Percentiles rank a stretch among this genome's conserved stretches.
phyloP scores from a whole-genome alignment of 257 asterid species.

The Solanum chilense region DNA sequence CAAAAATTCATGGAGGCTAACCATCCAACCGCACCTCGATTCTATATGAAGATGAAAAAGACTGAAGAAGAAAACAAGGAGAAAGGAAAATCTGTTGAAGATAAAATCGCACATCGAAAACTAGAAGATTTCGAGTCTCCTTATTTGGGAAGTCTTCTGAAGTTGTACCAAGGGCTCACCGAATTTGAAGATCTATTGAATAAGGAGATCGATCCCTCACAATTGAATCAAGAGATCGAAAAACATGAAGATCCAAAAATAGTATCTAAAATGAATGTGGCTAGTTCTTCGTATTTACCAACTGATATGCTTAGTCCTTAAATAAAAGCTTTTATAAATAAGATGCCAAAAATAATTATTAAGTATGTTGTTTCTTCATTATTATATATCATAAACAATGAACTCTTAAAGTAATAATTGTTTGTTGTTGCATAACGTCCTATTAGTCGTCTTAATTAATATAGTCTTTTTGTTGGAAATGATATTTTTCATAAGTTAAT shows the following conservation, averaged over 20 bases:
- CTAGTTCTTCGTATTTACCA: not conserved
- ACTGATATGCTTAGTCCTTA: not conserved
- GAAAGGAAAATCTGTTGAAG: not conserved
- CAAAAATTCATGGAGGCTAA: not conserved
- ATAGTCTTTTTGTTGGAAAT: too few relatives aligned
- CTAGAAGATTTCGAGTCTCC: not conserved
- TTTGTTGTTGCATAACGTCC: not conserved
- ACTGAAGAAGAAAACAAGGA: not conserved
- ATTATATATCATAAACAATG: not conserved
- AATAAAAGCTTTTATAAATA: not conserved
- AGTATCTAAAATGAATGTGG: not conserved
- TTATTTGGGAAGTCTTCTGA: not conserved
- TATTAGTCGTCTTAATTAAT: too few relatives aligned
- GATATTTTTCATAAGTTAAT: too few relatives aligned
- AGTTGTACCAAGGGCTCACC: not conserved
- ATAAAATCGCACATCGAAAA: not conserved
- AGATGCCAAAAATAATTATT: too few relatives aligned
- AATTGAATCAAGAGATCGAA: not conserved
- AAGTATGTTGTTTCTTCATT: not conserved
- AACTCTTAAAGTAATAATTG: not conserved
- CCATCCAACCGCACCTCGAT: not conserved
- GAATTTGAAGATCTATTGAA: not conserved
- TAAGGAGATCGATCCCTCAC: not conserved
- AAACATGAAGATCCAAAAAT: not conserved
- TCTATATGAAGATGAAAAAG: not conserved